A percentile compares a stretch with the other conserved stretches of the same genome.
phyloP scores from a whole-genome alignment of 2,329 filamentous ascomycete species.

The Neofusicoccum parvum region DNA sequence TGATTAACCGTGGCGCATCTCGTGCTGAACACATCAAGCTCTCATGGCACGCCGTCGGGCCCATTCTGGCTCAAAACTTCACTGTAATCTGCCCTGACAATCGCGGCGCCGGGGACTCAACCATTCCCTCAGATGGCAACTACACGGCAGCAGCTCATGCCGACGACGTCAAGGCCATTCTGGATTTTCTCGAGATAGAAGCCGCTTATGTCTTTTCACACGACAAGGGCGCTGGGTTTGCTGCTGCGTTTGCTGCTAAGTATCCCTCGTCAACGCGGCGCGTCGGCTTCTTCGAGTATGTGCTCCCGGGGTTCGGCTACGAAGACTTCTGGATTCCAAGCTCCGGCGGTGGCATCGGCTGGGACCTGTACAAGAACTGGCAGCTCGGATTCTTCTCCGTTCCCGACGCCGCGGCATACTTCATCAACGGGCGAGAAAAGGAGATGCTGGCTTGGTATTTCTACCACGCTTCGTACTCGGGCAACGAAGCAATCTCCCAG shows the following conservation, averaged over 20 bases:
- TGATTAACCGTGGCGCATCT: too few species aligned
- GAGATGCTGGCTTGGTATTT: constrained; percentile 52
- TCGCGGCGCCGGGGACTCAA: constrained; percentile 32
- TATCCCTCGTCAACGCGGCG: constrained; percentile 40
- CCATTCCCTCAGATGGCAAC: constrained; percentile 41
- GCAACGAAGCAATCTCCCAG: constrained; percentile 40
- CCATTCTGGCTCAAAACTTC: constrained; percentile 17
- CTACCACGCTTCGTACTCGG: constrained; percentile 48
- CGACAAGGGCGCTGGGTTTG: constrained; percentile 50
- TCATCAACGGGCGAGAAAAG: constrained; percentile 47
- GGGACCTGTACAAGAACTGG: constrained; percentile 43
- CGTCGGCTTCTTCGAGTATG: constrained; percentile 45
- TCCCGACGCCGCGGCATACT: constrained; percentile 50
- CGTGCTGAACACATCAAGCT: not conserved
- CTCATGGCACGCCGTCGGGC: not conserved
- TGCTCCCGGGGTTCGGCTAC: constrained; percentile 48
- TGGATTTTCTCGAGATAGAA: constrained; percentile 33
- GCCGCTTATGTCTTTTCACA: constrained; percentile 46
- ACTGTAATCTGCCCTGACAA: constrained; percentile 27
- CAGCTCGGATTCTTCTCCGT: constrained; percentile 49
- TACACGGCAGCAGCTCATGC: constrained; percentile 44
- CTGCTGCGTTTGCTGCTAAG: constrained; percentile 43
- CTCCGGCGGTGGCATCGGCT: constrained; percentile 35
- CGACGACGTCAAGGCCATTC: constrained; percentile 28
- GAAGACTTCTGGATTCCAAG: not conserved